Evolutionary conservation across 768 basidiomycete species (phyloP).

Genomic region (Favolaschia claudopus): DNA sequence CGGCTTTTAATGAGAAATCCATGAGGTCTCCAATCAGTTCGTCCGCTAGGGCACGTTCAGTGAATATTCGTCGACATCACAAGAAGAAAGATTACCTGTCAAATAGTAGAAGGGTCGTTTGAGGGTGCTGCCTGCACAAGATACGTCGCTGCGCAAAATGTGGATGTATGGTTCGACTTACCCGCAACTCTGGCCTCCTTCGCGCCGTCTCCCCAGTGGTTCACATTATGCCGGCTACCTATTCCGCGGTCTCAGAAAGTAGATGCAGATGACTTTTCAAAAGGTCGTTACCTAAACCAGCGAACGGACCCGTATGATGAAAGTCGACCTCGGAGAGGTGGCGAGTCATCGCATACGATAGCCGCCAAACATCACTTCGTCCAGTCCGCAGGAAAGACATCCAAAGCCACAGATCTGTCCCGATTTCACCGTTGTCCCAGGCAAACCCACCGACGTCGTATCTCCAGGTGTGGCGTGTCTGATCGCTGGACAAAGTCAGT

Average conservation of each 20-base stretch:
- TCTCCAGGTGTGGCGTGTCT: conserved; percentile 48
- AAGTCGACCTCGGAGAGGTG: conserved; percentile 47
- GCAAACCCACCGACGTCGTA: conserved; percentile 47
- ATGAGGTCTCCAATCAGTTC: conserved; percentile 48
- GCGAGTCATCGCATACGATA: conserved; percentile 45
- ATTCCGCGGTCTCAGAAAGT: too few species aligned
- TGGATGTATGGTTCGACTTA: too few species aligned
- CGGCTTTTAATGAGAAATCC: conserved; percentile 45
- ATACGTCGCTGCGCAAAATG: too few species aligned
- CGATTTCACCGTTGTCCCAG: conserved; percentile 45
- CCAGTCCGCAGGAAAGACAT: conserved; percentile 49
- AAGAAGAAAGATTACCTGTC: conserved; percentile 31
- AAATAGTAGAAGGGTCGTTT: conserved; percentile 47
- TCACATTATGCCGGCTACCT: conserved; percentile 43
- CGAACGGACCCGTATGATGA: conserved; percentile 46
- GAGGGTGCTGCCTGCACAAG: conserved; percentile 41
- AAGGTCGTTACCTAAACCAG: conserved; percentile 47
- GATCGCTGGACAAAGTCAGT: too few species aligned
- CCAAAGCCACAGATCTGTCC: conserved; percentile 48
- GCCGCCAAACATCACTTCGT: conserved; percentile 42
- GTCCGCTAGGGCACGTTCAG: conserved; percentile 34
- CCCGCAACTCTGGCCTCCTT: conserved; percentile 49
- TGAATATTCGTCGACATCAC: background rate
- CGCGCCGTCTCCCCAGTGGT: conserved; percentile 50
- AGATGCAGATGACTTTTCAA: too few species aligned